A percentile compares a stretch with the other conserved stretches of the same genome.
These are phyloP conservation scores for Cystobasidium onofrii DNA, from an alignment of 768 basidiomycete species.

Conservation along the genomic window DNA sequence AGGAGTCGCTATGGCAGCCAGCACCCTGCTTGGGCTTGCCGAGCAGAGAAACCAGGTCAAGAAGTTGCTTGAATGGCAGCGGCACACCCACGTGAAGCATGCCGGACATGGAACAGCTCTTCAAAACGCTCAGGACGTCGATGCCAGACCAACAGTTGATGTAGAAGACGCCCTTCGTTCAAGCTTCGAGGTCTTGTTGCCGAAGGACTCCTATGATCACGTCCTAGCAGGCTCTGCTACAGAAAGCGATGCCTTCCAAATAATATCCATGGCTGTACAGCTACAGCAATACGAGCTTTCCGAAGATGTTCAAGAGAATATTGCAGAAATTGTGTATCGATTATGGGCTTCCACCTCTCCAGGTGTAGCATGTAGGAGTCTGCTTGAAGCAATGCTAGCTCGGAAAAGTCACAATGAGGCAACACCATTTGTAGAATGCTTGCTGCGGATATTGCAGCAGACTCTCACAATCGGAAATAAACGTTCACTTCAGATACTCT, in stretches of 20 bases:
- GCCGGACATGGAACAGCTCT: background rate
- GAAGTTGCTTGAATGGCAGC: background rate
- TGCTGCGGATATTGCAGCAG: conserved; percentile 7
- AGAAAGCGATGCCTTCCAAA: conserved; percentile 6
- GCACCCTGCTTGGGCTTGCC: background rate
- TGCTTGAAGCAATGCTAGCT: conserved; percentile 4
- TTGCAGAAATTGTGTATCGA: background rate
- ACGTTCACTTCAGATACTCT: conserved; percentile 9
- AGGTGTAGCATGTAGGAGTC: background rate
- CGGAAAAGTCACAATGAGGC: background rate
- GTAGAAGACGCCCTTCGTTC: background rate
- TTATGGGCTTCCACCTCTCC: conserved; percentile 2
- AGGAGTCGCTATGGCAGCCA: background rate
- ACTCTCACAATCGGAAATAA: conserved; percentile 18
- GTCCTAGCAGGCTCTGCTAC: background rate
- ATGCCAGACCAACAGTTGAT: background rate
- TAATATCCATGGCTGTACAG: background rate
- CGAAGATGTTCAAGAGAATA: background rate
- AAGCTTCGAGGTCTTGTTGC: background rate
- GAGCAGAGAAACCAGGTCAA: background rate
- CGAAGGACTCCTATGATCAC: background rate
- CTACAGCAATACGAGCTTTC: conserved; percentile 2
- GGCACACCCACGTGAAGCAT: background rate
- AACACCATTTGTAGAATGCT: background rate
- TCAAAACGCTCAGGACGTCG: background rate